Evolutionary conservation across 73 alveolate species (phyloP).

Genomic region (Diophrys sp.): DNA sequence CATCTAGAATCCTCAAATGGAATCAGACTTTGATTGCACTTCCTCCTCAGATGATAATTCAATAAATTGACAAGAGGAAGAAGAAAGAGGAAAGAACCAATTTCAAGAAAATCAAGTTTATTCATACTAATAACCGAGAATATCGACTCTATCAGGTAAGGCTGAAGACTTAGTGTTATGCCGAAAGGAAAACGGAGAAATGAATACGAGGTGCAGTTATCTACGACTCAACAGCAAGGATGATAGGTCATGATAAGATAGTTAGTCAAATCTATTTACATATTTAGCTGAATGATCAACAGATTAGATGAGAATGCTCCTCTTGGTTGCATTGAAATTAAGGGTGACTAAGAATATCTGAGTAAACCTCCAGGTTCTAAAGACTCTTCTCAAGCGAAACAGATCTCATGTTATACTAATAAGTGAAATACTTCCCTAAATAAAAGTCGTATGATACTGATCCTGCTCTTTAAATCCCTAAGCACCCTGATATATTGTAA

Average conservation of each 20-base stretch:
- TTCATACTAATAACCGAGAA: neutral
- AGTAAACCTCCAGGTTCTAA: neutral
- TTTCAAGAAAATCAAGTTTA: no score
- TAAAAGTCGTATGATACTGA: neutral
- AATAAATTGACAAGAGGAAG: neutral
- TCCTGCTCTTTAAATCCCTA: neutral
- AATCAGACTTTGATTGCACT: neutral
- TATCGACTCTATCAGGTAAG: neutral
- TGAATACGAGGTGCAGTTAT: neutral
- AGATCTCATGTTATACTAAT: neutral
- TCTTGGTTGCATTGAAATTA: neutral
- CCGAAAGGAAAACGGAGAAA: neutral
- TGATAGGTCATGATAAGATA: neutral
- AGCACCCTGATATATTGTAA: no score
- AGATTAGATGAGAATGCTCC: neutral
- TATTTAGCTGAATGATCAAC: neutral
- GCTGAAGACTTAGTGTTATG: neutral
- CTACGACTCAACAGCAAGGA: neutral
- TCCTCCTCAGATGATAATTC: neutral
- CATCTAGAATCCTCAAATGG: neutral
- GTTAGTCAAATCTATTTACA: neutral
- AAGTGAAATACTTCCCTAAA: neutral
- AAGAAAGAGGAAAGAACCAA: neutral
- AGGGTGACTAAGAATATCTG: neutral
- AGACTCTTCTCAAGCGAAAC: neutral